Evolutionary conservation across 2,329 filamentous ascomycete species (phyloP), one percentile per base, ranked within the genome.

Genomic region (Coleophoma eucalyptorum): DNA sequence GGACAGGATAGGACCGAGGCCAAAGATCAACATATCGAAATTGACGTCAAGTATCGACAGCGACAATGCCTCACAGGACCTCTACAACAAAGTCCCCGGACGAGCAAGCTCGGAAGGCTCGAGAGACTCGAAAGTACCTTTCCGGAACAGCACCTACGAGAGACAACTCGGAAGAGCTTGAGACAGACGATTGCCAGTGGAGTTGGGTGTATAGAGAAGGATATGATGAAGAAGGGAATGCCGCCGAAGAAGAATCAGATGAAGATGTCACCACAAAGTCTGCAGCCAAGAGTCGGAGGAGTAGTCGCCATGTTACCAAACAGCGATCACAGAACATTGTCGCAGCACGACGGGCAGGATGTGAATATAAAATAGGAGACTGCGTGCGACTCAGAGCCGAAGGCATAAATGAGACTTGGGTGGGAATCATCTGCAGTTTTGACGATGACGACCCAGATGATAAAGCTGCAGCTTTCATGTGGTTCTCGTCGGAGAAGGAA

Each of bases 401-500:
- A 37, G 90, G 89, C 4, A 81, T 83, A 38, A 90, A 90, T 57
- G 90, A 95, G 62, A 88, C 91, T 11, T 99, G 94, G 92, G 88
- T 95, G 3, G 94, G 90, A 33, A 84, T 99, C 55, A 87, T 97
- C 48, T 87, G 86, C 62, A 85, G 89, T 41, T 96, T 99, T 58
- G 84, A 93, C 43, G 81, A 85, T 32, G 84, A 87, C 43, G 79
- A 89, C 18, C 84, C 87, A 12, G 85, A 83, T 3, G 81, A 87
- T 41, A 97, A 90, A 75, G 84, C 86, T 21, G 93, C 89, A 50
- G 88, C 87, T 55, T 94, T 99, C 64, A 86, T 97, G 79, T 99
- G 94, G 94, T 97, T 99, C 66, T 91, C 89, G 0, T 90, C 89
- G 0, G 89, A 96, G 62, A 89, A 87, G 62, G 93, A 97, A 70